A percentile compares a stretch with the other conserved stretches of the same genome.
Conservation (phyloP, 2,329 filamentous ascomycete species). For the Claviceps paspali region DNA sequence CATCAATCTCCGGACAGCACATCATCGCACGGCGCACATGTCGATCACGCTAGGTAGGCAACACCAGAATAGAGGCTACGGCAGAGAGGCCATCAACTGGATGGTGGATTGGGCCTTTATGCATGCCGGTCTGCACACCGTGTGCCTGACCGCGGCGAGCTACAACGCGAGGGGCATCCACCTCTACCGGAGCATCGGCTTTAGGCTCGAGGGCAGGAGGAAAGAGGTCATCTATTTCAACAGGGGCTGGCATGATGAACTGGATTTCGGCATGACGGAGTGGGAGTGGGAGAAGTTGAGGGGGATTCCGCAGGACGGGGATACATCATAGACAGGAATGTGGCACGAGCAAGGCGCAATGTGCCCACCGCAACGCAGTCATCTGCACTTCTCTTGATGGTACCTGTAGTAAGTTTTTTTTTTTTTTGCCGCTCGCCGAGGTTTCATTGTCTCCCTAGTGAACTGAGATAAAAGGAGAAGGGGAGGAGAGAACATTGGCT, state of each 20-base stretch:
- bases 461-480: too few relatives aligned
- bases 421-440: too few relatives aligned
- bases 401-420: too few relatives aligned
- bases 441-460: too few relatives aligned
- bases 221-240: conserved; percentile 20
- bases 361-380: neutral
- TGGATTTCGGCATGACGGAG: conserved; percentile 22
- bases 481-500: too few relatives aligned
- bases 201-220: conserved; percentile 25
- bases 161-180: conserved; percentile 26
- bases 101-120: conserved; percentile 29
- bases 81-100: conserved; percentile 30
- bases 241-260: conserved; percentile 20
- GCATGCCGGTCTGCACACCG: conserved; percentile 26
- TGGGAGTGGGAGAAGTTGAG: conserved; percentile 18
- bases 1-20: conserved; percentile 4
- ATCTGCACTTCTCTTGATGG: too few relatives aligned
- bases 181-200: conserved; percentile 29
- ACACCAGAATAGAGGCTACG: conserved; percentile 27
- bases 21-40: conserved; percentile 13
- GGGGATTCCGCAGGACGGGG: neutral
- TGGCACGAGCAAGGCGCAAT: neutral
- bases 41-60: conserved; percentile 19
- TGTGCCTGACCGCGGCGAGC: conserved; percentile 23
- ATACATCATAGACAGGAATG: too few relatives aligned